Base-by-base conservation (phyloP, 805 yeast species). In the Pichia occidentalis region DNA sequence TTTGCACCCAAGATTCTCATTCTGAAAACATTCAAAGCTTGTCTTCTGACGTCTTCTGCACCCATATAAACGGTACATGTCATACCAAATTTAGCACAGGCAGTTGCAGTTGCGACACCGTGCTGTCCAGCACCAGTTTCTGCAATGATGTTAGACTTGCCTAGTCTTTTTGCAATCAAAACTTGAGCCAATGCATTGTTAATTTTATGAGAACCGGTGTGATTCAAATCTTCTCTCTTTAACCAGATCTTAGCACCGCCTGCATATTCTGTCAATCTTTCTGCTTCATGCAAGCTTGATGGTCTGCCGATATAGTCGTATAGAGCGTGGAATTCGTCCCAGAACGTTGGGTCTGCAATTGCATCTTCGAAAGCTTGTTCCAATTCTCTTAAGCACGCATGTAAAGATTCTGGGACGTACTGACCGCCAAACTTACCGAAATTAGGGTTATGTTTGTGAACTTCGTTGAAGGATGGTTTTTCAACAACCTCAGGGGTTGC, bases 341-440 rank as follows among this genome's bases (percentile, higher is more conserved):
- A 92, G 71, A 92, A 92, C 24, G 63, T 56, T 26, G 87, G 92
- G 63, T 92, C 98, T 21, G 88, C 85, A 48, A 80, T 79, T 14
- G 97, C 96, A 29, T 68, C 72, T 57, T 84, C 88, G 59, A 88
- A 94, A 4, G 86, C 97, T 37, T 59, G 67, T 66, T 92, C 98
- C 41, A 92, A 73, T 64, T 92, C 95, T 45, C 78, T 74, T 51
- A 92, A 71, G 67, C 97, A 90, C 30, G 95, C 75, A 63, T 88
- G 90, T 54, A 92, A 67, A 17, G 95, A 85, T 68, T 92, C 99
- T 27, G 99, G 99, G 28, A 92, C 98, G 57, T 86, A 92, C 67
- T 92, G 98, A 43, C 99, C 99, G 59, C 99, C 99, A 57, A 86
- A 94, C 34, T 78, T 87, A 54, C 97, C 99, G 53, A 90, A 90